Base-by-base conservation (phyloP, 75 land plant genomes). In the Cryptomeria japonica region DNA sequence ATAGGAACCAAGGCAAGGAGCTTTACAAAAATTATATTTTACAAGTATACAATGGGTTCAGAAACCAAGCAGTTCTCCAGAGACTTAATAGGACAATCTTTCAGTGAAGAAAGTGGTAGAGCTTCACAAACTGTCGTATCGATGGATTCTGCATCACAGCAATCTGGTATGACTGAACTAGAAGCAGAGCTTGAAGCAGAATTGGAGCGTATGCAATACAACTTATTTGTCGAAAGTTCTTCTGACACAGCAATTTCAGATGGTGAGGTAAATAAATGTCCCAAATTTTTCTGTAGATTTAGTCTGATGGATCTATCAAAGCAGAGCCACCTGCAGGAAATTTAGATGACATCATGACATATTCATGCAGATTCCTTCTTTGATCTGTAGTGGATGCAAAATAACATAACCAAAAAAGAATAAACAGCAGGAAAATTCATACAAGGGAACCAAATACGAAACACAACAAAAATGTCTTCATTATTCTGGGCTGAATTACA, bases 131-230 rank as follows among this genome's bases (percentile, higher is more conserved):
- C 49, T 80, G 42, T 80, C 83, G 10, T 44, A 44, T 19, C 49
- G 7, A 80, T 80, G 83, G 83, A 44, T 16, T 11, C 47, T 80
- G 49, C 51, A 80, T 44, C 49, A 80, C 83, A n/a, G 42, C 83
- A 80, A 25, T 80, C 49, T 5, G 83, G 83, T 47, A 44, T 80
- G n/a, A 49, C 83, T 44, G 83, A 80, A 44, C 83, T 80, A 80
- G 83, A 80, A 28, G 83, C 83, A 80, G 83, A 80, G 28, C 83
- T 80, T 80, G 83, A 80, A 80, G 83, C 83, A 80, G 49, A 80
- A 28, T 80, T 80, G 83, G 83, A 80, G n/a, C 46, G 44, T 11
- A 80, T 80, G 83, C 42, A 80, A 80, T 47, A 80, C 47, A 80
- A 80, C 32, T 80, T 80, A 80, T 42, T 42, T 80, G 83, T 10